Evolutionary conservation across 2,329 filamentous ascomycete species (phyloP).

Genomic region (Pezicula radicicola): DNA sequence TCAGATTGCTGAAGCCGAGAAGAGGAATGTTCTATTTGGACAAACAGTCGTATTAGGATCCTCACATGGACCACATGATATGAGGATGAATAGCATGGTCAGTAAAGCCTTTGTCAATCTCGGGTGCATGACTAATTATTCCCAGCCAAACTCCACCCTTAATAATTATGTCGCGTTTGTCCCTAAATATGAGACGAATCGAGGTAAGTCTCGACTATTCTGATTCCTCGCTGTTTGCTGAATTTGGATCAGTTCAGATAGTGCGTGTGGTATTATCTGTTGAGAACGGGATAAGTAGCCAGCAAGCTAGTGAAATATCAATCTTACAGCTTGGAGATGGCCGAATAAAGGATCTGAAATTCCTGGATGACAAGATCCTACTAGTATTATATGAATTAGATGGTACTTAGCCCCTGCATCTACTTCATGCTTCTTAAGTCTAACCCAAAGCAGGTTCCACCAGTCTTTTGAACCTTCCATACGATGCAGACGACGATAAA

Average conservation of each 20-base stretch:
- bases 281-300: slow-evolving; percentile 27
- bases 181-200: slow-evolving; percentile 15
- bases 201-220: slow-evolving; percentile 17
- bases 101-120: background rate
- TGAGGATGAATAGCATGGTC: slow-evolving; percentile 22
- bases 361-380: slow-evolving; percentile 22
- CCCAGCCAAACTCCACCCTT: slow-evolving; percentile 14
- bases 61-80: slow-evolving; percentile 17
- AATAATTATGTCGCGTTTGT: slow-evolving; percentile 20
- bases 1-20: slow-evolving; percentile 67
- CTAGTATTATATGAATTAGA: slow-evolving; percentile 24
- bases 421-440: background rate
- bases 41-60: slow-evolving; percentile 32
- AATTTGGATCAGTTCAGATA: slow-evolving; percentile 20
- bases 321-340: slow-evolving; percentile 24
- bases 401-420: slow-evolving; percentile 14
- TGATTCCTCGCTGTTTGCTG: background rate
- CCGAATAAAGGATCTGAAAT: slow-evolving; percentile 26
- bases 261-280: slow-evolving; percentile 20
- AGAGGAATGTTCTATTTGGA: slow-evolving; percentile 66
- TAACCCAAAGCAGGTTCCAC: slow-evolving; percentile 11
- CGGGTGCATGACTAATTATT: background rate
- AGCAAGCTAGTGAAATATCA: slow-evolving; percentile 14
- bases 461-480: slow-evolving; percentile 22
- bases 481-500: slow-evolving; percentile 4